Evolutionary conservation across 2,329 filamentous ascomycete genomes (phyloP).

Genomic region (Septoria linicola): DNA sequence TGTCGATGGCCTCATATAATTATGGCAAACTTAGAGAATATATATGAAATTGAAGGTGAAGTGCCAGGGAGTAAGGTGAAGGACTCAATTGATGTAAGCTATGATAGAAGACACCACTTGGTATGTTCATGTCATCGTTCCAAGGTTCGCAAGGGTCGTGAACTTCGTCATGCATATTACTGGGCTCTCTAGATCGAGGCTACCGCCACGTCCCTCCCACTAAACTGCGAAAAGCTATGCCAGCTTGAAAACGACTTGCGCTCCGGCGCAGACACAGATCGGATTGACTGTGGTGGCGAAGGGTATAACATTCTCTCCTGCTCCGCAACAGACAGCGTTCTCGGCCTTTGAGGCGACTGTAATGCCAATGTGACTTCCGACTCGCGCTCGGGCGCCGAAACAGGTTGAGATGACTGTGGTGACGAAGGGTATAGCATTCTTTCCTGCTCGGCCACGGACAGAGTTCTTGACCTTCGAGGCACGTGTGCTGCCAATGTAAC

Average conservation of each 20-base stretch:
- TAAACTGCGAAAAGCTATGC: background rate
- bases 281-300: background rate
- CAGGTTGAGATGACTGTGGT: background rate
- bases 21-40: too few relatives aligned
- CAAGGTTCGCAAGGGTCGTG: too few relatives aligned
- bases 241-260: background rate
- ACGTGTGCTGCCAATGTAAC: background rate
- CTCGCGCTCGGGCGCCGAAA: background rate
- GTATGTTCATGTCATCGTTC: too few relatives aligned
- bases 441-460: slow-evolving; percentile 4
- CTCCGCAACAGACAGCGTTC: slow-evolving; percentile 1
- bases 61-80: too few relatives aligned
- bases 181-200: too few relatives aligned
- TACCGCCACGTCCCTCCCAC: background rate
- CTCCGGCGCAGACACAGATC: background rate
- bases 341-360: background rate
- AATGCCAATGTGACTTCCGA: background rate
- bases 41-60: too few relatives aligned
- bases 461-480: background rate
- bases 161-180: too few relatives aligned
- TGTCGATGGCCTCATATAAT: too few relatives aligned
- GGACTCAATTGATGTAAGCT: too few relatives aligned
- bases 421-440: slow-evolving; percentile 3
- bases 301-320: slow-evolving; percentile 6
- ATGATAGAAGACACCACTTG: too few relatives aligned